A percentile compares a stretch with the other conserved stretches of the same genome.
These are phyloP conservation scores for Rutstroemia sydowiana DNA, from an alignment of 2,329 filamentous ascomycete genomes.

Conservation along the genomic window DNA sequence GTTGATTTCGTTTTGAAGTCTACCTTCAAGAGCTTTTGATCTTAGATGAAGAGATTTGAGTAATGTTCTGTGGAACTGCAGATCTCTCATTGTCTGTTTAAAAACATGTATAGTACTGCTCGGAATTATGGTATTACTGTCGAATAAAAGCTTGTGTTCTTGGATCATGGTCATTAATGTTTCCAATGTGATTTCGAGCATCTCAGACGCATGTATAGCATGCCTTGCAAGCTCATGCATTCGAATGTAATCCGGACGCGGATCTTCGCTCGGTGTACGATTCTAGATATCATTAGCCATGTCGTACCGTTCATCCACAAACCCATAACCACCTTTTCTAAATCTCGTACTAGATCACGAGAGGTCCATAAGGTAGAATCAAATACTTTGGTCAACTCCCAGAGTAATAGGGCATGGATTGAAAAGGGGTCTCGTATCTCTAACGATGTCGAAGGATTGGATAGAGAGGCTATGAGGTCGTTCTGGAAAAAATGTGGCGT, in stretches of 20 bases:
- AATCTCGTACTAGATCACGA: constrained; percentile 1
- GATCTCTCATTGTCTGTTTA: not conserved
- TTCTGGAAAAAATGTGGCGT: not conserved
- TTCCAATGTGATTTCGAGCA: constrained; percentile 1
- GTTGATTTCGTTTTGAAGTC: constrained; percentile 4
- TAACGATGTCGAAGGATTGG: not conserved
- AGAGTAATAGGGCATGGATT: not conserved
- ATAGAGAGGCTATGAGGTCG: not conserved
- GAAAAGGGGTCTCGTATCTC: constrained; percentile 1
- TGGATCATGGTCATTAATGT: not conserved
- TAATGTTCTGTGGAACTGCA: not conserved
- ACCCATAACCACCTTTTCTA: constrained; percentile 1
- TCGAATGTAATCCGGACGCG: not conserved
- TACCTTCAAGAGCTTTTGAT: constrained; percentile 4
- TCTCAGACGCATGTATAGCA: constrained; percentile 2
- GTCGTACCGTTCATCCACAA: not conserved
- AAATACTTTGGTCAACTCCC: constrained; percentile 3
- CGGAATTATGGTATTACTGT: not conserved
- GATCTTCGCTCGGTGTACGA: not conserved
- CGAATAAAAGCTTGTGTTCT: not conserved
- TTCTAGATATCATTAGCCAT: not conserved
- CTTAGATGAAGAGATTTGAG: not conserved
- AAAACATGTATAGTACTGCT: not conserved
- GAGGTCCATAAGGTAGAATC: not conserved
- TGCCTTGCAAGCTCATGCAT: constrained; percentile 6